Conservation (phyloP, 2,329 filamentous ascomycete genomes). For the Paramyrothecium roridum region DNA sequence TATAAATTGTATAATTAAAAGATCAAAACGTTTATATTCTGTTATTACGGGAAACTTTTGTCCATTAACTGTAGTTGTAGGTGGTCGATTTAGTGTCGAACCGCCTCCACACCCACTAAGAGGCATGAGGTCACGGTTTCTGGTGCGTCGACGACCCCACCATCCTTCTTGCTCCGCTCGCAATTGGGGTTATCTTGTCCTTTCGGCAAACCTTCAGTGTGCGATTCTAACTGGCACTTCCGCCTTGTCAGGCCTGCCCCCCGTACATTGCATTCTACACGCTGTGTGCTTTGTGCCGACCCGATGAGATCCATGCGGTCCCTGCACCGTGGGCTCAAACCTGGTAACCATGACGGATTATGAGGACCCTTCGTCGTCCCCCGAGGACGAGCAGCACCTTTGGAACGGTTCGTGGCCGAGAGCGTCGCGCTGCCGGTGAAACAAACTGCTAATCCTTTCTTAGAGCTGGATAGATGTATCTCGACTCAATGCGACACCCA, state of each 20-base stretch:
- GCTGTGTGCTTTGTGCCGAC: background rate
- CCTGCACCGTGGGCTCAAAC: conserved; percentile 18
- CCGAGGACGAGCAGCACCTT: conserved; percentile 81
- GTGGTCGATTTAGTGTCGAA: too few species aligned
- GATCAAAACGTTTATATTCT: too few species aligned
- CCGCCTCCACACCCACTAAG: too few species aligned
- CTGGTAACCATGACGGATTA: conserved; percentile 54
- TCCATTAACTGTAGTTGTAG: too few species aligned
- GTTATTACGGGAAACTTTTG: too few species aligned
- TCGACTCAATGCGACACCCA: conserved; percentile 45
- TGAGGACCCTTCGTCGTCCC: conserved; percentile 58
- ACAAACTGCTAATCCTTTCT: conserved; percentile 7
- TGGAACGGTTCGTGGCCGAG: conserved; percentile 66
- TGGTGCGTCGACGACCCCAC: background rate
- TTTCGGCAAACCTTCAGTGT: background rate
- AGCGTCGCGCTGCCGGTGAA: background rate
- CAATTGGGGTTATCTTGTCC: background rate
- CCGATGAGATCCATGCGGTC: conserved; percentile 26
- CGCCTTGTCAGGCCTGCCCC: background rate
- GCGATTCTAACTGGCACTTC: background rate
- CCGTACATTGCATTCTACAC: background rate
- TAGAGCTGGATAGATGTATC: conserved; percentile 48
- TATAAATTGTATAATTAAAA: background rate
- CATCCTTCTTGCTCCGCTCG: background rate
- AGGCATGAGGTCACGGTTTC: background rate